Evolutionary conservation across 2,329 filamentous ascomycete genomes (phyloP).

Genomic region (Ophiognomonia clavigignenti-juglandacearum): DNA sequence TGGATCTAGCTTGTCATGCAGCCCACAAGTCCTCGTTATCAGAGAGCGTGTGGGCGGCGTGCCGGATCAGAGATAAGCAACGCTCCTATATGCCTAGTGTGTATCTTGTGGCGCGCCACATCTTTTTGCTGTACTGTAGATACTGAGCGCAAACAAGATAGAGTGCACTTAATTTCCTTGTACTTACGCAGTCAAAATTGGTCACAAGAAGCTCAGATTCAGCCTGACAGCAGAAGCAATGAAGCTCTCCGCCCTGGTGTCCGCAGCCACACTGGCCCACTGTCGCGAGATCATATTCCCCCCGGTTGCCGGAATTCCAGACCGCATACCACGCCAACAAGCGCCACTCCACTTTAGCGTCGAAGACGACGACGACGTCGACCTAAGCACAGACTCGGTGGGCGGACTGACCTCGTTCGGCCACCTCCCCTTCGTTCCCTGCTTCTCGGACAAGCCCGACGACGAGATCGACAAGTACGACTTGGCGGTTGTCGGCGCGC

Average conservation of each 20-base stretch:
- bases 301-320: conserved; percentile 4
- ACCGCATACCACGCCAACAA: background rate
- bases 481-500: conserved; percentile 37
- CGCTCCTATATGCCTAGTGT: too few relatives aligned
- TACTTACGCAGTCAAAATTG: too few relatives aligned
- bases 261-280: background rate
- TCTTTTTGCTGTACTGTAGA: too few relatives aligned
- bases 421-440: conserved; percentile 9
- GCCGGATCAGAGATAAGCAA: too few relatives aligned
- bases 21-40: too few relatives aligned
- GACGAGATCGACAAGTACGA: conserved; percentile 5
- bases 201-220: too few relatives aligned
- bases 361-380: conserved; percentile 5
- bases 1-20: too few relatives aligned
- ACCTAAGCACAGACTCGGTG: conserved; percentile 7
- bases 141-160: too few relatives aligned
- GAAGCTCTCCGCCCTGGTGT: background rate
- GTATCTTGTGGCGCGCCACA: too few relatives aligned
- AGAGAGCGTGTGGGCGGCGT: too few relatives aligned
- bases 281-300: conserved; percentile 11
- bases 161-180: too few relatives aligned
- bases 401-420: conserved; percentile 6
- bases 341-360: background rate
- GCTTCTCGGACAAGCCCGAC: conserved; percentile 2
- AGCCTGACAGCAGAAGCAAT: too few relatives aligned